Base-by-base conservation (phyloP, 345 rosid species). In the Populus simonii region DNA sequence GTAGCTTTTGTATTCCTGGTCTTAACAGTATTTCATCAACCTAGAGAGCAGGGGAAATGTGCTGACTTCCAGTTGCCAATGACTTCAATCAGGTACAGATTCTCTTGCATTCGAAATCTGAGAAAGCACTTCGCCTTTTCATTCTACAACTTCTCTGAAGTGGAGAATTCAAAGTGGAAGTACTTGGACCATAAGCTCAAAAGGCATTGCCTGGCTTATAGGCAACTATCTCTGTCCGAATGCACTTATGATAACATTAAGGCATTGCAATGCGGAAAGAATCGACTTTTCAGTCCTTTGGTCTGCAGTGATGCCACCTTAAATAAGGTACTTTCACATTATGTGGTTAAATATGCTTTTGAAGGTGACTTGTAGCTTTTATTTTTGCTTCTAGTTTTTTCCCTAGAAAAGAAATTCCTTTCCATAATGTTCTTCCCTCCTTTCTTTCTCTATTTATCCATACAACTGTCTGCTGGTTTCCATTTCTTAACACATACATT, bases 51-150 rank as follows among this genome's bases (percentile, higher is more conserved):
- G 75, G 83, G 79, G 74, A 87, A 85, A 61, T 80, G 66, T 83
- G 82, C 85, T 82, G 89, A 86, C 74, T 73, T 77, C 68, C 89
- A 69, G 85, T 79, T 89, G 78, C 97, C 98, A 5, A 89, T 81
- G 74, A 91, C 93, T 79, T 91, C 98, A 36, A 82, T 93, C 71
- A 86, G 91, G 72, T 92, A 90, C 81, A 93, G 84, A 71, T 86
- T 93, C 73, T 90, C 93, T 71, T 81, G 84, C 78, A 74, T 79
- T 69, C 88, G 87, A 76, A 85, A 84, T 79, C 65, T 84, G 53
- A 82, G 79, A 67, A 92, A 82, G 88, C 94, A 85, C 80, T 85
- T 90, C 82, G 88, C 88, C 74, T 91, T 89, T 86, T 89, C 87
- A 35, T 89, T 80, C 83, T 85, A 80, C 89, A 88, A 84, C 81